Percentiles rank a stretch among this genome's conserved stretches.
These are phyloP conservation scores for Malus orientalis DNA, from an alignment of 306 rosid species.

Conservation along the genomic window DNA sequence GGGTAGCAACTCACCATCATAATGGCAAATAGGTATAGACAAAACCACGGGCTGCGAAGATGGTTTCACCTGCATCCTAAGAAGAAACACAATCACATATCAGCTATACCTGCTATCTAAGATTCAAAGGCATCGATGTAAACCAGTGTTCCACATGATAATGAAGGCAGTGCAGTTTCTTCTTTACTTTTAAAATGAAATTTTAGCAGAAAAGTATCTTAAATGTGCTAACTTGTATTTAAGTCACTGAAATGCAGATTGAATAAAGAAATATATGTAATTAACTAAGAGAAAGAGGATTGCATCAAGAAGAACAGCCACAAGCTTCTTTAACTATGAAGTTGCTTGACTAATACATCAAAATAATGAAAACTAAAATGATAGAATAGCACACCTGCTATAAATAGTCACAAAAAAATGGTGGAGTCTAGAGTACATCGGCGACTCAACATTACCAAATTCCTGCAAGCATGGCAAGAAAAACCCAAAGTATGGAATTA, in stretches of 20 bases:
- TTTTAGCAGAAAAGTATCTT: slow-evolving; percentile 16
- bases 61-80: slow-evolving; percentile 84
- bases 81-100: slow-evolving; percentile 11
- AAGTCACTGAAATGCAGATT: neutral
- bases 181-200: neutral
- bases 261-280: neutral
- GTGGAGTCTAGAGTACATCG: slow-evolving; percentile 71
- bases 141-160: neutral
- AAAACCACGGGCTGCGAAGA: slow-evolving; percentile 58
- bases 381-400: slow-evolving; percentile 43
- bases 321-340: neutral
- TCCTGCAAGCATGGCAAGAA: slow-evolving; percentile 46
- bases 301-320: neutral
- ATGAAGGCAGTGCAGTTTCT: neutral
- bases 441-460: slow-evolving; percentile 82
- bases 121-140: neutral
- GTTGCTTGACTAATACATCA: neutral
- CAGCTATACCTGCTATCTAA: neutral
- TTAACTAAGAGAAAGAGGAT: neutral
- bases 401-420: slow-evolving; percentile 66
- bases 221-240: neutral
- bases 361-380: neutral
- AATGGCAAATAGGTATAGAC: slow-evolving; percentile 75
- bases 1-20: slow-evolving; percentile 58
- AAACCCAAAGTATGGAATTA: neutral